Percentiles rank a stretch among this genome's conserved stretches.
Evolutionary conservation across 2,329 filamentous ascomycete species (phyloP).

Genomic region (Aspergillus texensis): DNA sequence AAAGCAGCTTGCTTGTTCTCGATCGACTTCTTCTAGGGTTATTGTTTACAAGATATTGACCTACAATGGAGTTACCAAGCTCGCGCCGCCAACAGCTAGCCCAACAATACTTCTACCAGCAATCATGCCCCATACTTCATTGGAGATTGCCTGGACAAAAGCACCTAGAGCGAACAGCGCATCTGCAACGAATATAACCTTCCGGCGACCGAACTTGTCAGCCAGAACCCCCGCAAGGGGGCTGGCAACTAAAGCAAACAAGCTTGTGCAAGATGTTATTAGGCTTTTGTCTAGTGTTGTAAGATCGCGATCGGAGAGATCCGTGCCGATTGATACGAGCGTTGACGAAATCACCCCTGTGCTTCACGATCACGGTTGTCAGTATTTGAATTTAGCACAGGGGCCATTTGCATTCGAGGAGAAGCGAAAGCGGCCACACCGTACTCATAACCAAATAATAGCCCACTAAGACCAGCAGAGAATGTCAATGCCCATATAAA

Average conservation of each 20-base stretch:
- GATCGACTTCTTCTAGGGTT: neutral
- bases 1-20: neutral
- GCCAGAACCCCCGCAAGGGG: conserved; percentile 58
- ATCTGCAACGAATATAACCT: conserved; percentile 52
- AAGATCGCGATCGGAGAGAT: conserved; percentile 53
- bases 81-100: conserved; percentile 54
- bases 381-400: conserved; percentile 5
- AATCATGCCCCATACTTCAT: conserved; percentile 49
- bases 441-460: conserved; percentile 66
- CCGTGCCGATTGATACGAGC: conserved; percentile 57
- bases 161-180: conserved; percentile 49
- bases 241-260: conserved; percentile 60
- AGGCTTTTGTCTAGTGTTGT: conserved; percentile 61
- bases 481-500: conserved; percentile 61
- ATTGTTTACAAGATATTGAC: conserved; percentile 19
- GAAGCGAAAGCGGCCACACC: conserved; percentile 10
- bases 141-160: conserved; percentile 45
- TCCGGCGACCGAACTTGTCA: conserved; percentile 51
- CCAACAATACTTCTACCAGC: conserved; percentile 50
- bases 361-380: conserved; percentile 34
- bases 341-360: conserved; percentile 65
- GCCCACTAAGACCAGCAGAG: conserved; percentile 59
- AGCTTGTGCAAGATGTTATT: conserved; percentile 60
- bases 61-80: conserved; percentile 76
- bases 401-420: neutral